phyloP scores from a whole-genome alignment of 371 early-diverging fungal species.

The Apophysomyces ossiformis region DNA sequence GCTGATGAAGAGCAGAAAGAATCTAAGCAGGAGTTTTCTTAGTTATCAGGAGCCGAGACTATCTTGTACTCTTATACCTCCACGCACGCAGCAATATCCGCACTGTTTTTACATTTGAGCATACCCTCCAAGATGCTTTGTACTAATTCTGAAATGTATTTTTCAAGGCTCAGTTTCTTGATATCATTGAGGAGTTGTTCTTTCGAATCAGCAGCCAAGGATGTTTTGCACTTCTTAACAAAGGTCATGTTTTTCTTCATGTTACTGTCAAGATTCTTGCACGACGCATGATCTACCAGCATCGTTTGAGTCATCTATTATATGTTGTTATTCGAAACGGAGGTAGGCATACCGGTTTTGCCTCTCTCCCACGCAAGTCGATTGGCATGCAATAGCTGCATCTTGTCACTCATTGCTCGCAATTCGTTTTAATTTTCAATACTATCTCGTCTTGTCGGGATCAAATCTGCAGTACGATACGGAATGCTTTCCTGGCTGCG shows the following conservation, averaged over 20 bases:
- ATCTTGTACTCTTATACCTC: slow-evolving; percentile 56
- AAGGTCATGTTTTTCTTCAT: slow-evolving; percentile 97
- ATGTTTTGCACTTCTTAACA: slow-evolving; percentile 89
- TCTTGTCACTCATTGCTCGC: slow-evolving; percentile 20
- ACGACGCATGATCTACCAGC: slow-evolving; percentile 28
- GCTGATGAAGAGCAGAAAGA: slow-evolving; percentile 86
- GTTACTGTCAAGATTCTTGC: slow-evolving; percentile 86
- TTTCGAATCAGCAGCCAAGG: slow-evolving; percentile 76
- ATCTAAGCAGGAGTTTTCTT: slow-evolving; percentile 46
- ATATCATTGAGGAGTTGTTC: slow-evolving; percentile 83
- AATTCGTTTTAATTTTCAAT: background rate
- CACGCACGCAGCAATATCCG: slow-evolving; percentile 83
- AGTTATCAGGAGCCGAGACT: background rate
- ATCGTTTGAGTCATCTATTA: slow-evolving; percentile 3
- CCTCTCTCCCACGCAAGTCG: slow-evolving; percentile 43
- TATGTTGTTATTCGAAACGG: background rate
- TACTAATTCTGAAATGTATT: slow-evolving; percentile 93
- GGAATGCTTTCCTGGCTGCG: too few relatives aligned
- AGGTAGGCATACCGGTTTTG: slow-evolving; percentile 31
- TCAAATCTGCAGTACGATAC: background rate
- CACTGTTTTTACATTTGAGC: slow-evolving; percentile 67
- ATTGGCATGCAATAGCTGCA: slow-evolving; percentile 33
- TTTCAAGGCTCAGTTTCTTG: slow-evolving; percentile 87
- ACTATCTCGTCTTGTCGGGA: background rate
- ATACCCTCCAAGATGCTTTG: slow-evolving; percentile 82